Evolutionary conservation across 2,329 filamentous ascomycete genomes (phyloP), one percentile per base, ranked within the genome.

Genomic region (Arthrobotrys conoides): DNA sequence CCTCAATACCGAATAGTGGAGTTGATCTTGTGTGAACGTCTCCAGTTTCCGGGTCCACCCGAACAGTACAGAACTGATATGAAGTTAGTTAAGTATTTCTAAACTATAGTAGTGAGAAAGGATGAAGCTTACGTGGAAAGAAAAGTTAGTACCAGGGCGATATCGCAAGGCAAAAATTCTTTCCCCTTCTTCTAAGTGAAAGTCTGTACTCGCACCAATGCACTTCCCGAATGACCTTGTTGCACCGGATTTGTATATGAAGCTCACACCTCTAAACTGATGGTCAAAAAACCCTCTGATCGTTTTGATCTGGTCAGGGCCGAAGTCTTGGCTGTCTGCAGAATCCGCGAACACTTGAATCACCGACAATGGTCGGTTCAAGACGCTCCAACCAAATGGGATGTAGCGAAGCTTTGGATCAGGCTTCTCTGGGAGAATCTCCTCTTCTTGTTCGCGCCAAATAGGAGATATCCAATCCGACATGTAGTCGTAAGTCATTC

Each of bases 391-490:
- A 4, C 68, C 68, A 30, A 78, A 78, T 5, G 75, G 75, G 24
- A 78, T 78, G 22, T 78, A 72, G 8, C 53, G 64, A 51, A 78
- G 55, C 46, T 65, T 72, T 12, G 63, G 55, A 36, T 78, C 68
- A 14, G 75, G 18, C 18, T 72, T 78, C 41, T 72, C 68, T 20
- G 64, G 16, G n/a, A n/a, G 20, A 9, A 72, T 48, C 10, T 63
- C 53, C 65, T 69, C 75, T 10, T 61, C 68, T 18, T 68, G 33
- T 44, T 78, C 63, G 14, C 38, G 44, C 75, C 75, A 78, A 8
- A 78, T 72, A 2, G 75, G 75, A n/a, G 75, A 78, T 16, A 78
- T 72, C 75, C 75, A 78, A 64, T 78, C 75, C 3, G 75, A 71
- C 75, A 72, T 72, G 18, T 78, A 72, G 46, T 78, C 75, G 14